phyloP scores from a whole-genome alignment of 352 stramenopile species.

The Phytopythium kandeliae region DNA sequence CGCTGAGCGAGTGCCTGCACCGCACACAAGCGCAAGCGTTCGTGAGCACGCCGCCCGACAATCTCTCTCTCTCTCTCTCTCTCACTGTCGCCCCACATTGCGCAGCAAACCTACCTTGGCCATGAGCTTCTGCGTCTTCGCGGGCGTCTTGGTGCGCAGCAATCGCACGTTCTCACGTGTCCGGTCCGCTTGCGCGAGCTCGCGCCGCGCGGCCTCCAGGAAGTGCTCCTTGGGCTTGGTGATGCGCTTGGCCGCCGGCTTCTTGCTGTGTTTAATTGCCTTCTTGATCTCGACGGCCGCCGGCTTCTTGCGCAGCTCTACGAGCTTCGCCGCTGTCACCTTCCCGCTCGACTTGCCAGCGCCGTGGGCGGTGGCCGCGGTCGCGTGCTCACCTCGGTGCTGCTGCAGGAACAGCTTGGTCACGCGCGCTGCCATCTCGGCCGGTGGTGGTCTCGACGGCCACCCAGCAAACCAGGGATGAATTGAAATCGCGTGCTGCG shows the following conservation, averaged over 20 bases:
- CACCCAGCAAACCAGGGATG: too few relatives aligned
- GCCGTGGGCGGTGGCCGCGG: constrained; percentile 8
- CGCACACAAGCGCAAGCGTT: not conserved
- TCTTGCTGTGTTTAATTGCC: constrained; percentile 20
- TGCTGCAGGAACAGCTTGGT: constrained; percentile 77
- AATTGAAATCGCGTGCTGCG: too few relatives aligned
- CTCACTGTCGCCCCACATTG: too few relatives aligned
- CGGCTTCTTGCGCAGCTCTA: constrained; percentile 11
- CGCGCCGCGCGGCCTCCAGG: constrained; percentile 42
- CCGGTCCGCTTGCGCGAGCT: constrained; percentile 44
- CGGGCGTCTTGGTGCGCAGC: constrained; percentile 40
- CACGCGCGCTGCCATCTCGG: constrained; percentile 49
- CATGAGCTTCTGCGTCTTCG: constrained; percentile 66
- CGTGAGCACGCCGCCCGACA: not conserved
- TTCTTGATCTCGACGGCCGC: constrained; percentile 10
- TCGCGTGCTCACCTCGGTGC: constrained; percentile 15
- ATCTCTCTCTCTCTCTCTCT: too few relatives aligned
- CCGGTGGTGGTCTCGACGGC: too few relatives aligned
- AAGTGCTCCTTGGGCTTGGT: constrained; percentile 38
- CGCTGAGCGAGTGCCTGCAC: constrained; percentile 36
- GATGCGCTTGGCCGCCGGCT: constrained; percentile 9
- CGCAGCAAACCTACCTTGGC: constrained; percentile 46
- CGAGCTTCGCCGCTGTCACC: constrained; percentile 14
- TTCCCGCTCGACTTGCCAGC: not conserved
- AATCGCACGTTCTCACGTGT: constrained; percentile 60